Evolutionary conservation across 805 yeast genomes (phyloP).

Genomic region (Wickerhamiella spandovensis): DNA sequence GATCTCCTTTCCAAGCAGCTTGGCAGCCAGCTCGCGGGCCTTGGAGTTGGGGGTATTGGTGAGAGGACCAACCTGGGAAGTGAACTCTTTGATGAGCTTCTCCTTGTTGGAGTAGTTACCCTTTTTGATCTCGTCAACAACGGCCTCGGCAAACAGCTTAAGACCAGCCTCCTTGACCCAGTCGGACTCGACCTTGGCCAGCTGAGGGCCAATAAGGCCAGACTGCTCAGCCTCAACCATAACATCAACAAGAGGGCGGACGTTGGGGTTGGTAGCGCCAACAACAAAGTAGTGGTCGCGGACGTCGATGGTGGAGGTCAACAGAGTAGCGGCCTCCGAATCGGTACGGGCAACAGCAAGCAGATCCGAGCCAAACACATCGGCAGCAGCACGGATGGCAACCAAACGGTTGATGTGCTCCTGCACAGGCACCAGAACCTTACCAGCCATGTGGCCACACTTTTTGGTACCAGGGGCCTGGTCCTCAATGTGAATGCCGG

Average conservation of each 20-base stretch:
- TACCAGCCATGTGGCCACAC: constrained; percentile 99
- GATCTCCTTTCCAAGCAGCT: constrained; percentile 66
- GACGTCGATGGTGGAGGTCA: constrained; percentile 85
- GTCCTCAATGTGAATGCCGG: constrained; percentile 97
- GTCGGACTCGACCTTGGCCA: constrained; percentile 61
- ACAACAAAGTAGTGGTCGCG: constrained; percentile 88
- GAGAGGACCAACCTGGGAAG: constrained; percentile 56
- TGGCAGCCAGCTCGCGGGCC: constrained; percentile 62
- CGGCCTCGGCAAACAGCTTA: constrained; percentile 84
- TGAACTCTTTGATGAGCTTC: constrained; percentile 50
- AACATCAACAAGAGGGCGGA: constrained; percentile 59
- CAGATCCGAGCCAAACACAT: constrained; percentile 77
- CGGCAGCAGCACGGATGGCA: constrained; percentile 91
- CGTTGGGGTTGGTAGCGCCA: constrained; percentile 79
- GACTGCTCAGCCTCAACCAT: constrained; percentile 68
- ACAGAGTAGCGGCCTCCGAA: constrained; percentile 92
- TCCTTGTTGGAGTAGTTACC: constrained; percentile 48
- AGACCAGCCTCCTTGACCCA: constrained; percentile 78
- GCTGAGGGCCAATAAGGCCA: constrained; percentile 59
- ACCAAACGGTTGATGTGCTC: constrained; percentile 92
- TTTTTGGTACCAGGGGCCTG: constrained; percentile 98
- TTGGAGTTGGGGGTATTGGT: constrained; percentile 64
- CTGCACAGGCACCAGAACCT: constrained; percentile 92
- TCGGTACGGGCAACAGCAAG: constrained; percentile 90
- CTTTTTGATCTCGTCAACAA: constrained; percentile 61